Conservation (phyloP, 148 eudicot genomes). For the Camellia sinensis region DNA sequence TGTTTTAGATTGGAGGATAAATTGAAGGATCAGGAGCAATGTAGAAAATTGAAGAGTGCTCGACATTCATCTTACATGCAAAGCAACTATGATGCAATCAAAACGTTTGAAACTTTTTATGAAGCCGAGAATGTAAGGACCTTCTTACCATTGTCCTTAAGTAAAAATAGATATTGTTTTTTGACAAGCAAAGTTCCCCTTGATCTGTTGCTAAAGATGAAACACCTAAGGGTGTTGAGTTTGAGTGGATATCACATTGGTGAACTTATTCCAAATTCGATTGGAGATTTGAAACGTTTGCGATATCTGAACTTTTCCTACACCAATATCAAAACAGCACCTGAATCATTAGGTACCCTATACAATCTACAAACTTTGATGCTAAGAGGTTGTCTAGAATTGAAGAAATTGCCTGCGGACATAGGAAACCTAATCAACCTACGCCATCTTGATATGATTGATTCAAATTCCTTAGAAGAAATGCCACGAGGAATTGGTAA, state of each 20-base stretch:
- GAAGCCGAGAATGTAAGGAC: constrained; percentile 18
- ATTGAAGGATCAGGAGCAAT: background rate
- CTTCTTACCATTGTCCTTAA: constrained; percentile 18
- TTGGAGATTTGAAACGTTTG: constrained; percentile 15
- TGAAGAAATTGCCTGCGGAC: background rate
- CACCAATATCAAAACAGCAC: background rate
- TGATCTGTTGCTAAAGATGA: background rate
- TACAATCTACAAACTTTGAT: constrained; percentile 15
- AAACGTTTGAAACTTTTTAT: background rate
- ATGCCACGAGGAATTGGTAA: constrained; percentile 19
- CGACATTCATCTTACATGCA: constrained; percentile 18
- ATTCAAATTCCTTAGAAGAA: background rate
- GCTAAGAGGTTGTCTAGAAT: background rate
- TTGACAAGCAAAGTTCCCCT: background rate
- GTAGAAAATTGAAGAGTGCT: background rate
- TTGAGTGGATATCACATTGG: background rate
- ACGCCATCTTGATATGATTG: constrained; percentile 11
- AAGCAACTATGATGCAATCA: constrained; percentile 5
- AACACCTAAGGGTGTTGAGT: constrained; percentile 6
- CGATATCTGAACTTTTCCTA: constrained; percentile 17
- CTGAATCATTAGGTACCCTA: constrained; percentile 12
- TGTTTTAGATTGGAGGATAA: constrained; percentile 25
- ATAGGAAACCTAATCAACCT: constrained; percentile 1
- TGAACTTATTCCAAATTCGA: constrained; percentile 13
- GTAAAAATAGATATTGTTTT: background rate